A percentile compares a stretch with the other conserved stretches of the same genome.
These are phyloP conservation scores for Xylaria sp. DNA, from an alignment of 2,329 filamentous ascomycete species.

Conservation along the genomic window DNA sequence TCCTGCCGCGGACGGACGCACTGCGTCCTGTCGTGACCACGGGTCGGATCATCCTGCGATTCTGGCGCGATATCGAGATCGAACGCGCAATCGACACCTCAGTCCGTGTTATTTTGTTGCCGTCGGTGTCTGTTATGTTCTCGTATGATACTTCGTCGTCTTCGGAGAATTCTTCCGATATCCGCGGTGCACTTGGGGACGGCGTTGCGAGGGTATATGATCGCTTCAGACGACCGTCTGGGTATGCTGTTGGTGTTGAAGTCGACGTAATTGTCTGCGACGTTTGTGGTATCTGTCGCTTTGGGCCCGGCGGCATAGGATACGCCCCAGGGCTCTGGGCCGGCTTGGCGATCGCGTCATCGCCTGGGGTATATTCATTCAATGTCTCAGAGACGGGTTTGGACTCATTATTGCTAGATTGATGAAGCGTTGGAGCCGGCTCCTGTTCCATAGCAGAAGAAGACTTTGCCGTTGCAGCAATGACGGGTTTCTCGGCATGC, in stretches of 20 bases:
- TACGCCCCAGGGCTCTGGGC: slow-evolving; percentile 31
- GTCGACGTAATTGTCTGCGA: slow-evolving; percentile 35
- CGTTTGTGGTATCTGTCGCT: slow-evolving; percentile 45
- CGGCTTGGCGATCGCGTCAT: slow-evolving; percentile 27
- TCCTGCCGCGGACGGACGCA: slow-evolving; percentile 1
- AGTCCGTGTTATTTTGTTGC: slow-evolving; percentile 46
- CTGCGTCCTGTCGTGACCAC: slow-evolving; percentile 35
- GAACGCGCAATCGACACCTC: slow-evolving; percentile 64
- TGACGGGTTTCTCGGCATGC: slow-evolving; percentile 16
- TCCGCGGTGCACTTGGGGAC: slow-evolving; percentile 21
- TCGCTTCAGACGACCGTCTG: slow-evolving; percentile 29
- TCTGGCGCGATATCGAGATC: slow-evolving; percentile 59
- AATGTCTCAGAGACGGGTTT: slow-evolving; percentile 39
- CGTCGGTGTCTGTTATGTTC: slow-evolving; percentile 23
- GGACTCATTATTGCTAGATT: slow-evolving; percentile 35
- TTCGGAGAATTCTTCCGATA: neutral
- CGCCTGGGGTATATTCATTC: slow-evolving; percentile 23
- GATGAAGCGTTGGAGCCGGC: slow-evolving; percentile 12
- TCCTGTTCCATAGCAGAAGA: slow-evolving; percentile 21
- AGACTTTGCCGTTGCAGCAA: slow-evolving; percentile 25
- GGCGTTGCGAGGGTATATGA: slow-evolving; percentile 31
- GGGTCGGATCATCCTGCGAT: slow-evolving; percentile 54
- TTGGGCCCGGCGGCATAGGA: slow-evolving; percentile 36
- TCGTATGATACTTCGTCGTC: slow-evolving; percentile 36
- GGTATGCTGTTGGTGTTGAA: slow-evolving; percentile 25